phyloP scores from a whole-genome alignment of 2,329 filamentous ascomycete genomes.

The Furcasterigmium furcatum region DNA sequence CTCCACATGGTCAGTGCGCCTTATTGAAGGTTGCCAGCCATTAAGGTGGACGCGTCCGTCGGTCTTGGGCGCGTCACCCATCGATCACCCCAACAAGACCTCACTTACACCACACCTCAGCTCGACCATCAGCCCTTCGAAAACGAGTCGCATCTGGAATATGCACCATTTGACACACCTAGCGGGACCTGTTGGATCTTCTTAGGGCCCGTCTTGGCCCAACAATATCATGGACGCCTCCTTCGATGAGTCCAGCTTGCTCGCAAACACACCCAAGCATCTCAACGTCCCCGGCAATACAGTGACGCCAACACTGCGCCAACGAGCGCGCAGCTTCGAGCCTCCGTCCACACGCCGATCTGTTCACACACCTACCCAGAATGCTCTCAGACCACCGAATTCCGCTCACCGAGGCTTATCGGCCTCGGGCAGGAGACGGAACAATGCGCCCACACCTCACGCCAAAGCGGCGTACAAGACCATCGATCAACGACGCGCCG shows the following conservation, averaged over 20 bases:
- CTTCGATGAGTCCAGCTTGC: background rate
- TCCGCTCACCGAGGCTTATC: conserved; percentile 38
- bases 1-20: no score
- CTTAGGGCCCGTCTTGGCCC: no score
- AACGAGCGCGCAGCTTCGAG: conserved; percentile 3
- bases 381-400: conserved; percentile 22
- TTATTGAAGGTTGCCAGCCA: no score
- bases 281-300: background rate
- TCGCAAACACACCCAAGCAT: background rate
- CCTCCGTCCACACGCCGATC: conserved; percentile 6
- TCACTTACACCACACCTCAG: no score
- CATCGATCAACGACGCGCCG: conserved; percentile 55
- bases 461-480: conserved; percentile 57
- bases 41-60: no score
- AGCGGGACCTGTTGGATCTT: no score
- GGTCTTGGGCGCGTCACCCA: no score
- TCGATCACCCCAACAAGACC: no score
- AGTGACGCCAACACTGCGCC: background rate
- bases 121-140: no score
- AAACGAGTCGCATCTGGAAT: no score
- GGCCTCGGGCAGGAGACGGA: conserved; percentile 38
- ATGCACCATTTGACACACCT: no score
- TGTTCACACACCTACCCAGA: conserved; percentile 7
- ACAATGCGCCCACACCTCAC: conserved; percentile 53
- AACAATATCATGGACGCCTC: background rate